Conservation (phyloP, 257 asterid genomes). For the Solanum megistacrolobum region DNA sequence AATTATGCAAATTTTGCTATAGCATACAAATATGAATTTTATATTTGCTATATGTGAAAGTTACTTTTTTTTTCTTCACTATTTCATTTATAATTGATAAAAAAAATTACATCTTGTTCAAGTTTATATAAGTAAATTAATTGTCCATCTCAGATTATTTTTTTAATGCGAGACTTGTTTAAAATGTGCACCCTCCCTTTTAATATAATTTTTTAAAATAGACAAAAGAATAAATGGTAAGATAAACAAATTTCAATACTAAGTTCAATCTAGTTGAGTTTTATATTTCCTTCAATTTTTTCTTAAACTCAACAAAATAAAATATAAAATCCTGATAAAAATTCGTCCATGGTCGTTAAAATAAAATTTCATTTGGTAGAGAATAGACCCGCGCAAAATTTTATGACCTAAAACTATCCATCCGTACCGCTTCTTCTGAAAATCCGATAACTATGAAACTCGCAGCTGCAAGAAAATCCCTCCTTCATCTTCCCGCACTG, state of each 20-base stretch:
- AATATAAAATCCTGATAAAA: background rate
- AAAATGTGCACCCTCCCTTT: background rate
- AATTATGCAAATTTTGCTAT: no score
- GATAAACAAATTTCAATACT: background rate
- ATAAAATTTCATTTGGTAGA: background rate
- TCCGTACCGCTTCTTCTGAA: background rate
- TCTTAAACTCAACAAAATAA: background rate
- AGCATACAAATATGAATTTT: no score
- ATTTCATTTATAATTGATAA: no score
- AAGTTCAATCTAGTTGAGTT: background rate
- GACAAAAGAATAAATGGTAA: background rate
- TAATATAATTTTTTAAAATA: no score
- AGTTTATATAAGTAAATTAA: background rate
- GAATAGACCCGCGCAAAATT: background rate
- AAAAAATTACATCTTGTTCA: no score
- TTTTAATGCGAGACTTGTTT: background rate
- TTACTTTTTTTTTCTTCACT: no score
- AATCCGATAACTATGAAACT: slow-evolving; percentile 15
- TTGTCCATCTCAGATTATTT: background rate
- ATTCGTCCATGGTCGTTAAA: background rate
- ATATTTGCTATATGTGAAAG: no score
- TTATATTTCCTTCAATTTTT: background rate
- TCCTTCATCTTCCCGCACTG: slow-evolving; percentile 2
- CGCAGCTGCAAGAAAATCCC: background rate
- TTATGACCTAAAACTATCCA: background rate